phyloP scores from a whole-genome alignment of 2,329 filamentous ascomycete species.

The Monosporascus sp. region DNA sequence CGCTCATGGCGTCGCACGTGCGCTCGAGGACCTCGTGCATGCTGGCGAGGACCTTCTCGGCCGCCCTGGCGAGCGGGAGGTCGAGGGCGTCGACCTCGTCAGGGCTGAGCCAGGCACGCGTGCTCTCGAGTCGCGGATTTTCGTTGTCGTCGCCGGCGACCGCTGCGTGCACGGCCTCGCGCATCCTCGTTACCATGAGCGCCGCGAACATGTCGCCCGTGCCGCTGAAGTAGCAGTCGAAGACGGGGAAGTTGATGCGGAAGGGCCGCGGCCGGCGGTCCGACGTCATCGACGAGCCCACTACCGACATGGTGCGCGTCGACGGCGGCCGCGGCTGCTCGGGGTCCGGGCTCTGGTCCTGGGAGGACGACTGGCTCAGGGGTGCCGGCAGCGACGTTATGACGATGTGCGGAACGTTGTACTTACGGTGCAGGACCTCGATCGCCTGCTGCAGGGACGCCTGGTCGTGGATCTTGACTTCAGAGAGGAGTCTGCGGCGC shows the following conservation, averaged over 20 bases:
- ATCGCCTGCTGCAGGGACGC: conserved; percentile 68
- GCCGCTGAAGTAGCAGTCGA: conserved; percentile 92
- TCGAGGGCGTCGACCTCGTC: conserved; percentile 65
- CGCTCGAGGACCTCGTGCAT: conserved; percentile 81
- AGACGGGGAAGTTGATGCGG: conserved; percentile 76
- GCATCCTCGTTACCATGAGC: conserved; percentile 78
- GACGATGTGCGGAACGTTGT: conserved; percentile 78
- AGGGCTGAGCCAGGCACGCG: conserved; percentile 67
- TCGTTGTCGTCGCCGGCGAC: conserved; percentile 10
- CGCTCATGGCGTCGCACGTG: conserved; percentile 60
- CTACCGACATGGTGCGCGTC: conserved; percentile 51
- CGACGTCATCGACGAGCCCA: conserved; percentile 62
- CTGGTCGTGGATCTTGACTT: conserved; percentile 75
- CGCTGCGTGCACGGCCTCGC: conserved; percentile 62
- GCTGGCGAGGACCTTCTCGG: conserved; percentile 81
- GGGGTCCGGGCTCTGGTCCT: conserved; percentile 41
- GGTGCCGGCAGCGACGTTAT: conserved; percentile 81
- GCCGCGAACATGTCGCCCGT: conserved; percentile 99
- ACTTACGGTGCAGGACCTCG: conserved; percentile 67
- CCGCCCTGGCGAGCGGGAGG: conserved; percentile 76
- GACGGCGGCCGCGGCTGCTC: conserved; percentile 18
- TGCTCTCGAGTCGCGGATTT: conserved; percentile 40
- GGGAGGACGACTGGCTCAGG: conserved; percentile 41
- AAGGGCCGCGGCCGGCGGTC: conserved; percentile 72
- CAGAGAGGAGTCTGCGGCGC: conserved; percentile 68